Conservation (phyloP, 148 eudicot species). For the Rhododendron vialii region DNA sequence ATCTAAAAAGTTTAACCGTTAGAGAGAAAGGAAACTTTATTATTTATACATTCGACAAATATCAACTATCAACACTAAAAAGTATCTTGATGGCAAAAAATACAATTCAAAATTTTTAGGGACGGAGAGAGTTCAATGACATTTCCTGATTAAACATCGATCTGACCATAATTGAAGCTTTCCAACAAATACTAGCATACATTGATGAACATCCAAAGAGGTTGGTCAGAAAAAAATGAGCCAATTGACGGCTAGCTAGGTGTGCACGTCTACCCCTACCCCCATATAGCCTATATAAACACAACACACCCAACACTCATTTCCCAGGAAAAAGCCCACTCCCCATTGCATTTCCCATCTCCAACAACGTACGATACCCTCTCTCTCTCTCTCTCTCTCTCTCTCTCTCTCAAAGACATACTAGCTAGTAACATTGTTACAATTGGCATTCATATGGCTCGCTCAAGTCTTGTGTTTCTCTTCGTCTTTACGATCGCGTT, state of each 20-base stretch:
- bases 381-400: background rate
- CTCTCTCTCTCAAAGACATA: background rate
- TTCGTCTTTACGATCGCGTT: background rate
- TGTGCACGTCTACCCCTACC: background rate
- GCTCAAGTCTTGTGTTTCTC: constrained; percentile 6
- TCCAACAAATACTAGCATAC: background rate
- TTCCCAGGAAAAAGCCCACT: background rate
- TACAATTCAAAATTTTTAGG: background rate
- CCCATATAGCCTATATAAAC: background rate
- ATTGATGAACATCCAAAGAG: background rate
- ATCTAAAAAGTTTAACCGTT: no score
- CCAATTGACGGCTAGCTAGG: background rate
- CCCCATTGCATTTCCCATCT: constrained; percentile 7
- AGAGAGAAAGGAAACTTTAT: no score
- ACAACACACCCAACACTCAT: background rate
- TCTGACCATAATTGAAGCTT: background rate
- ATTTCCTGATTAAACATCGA: background rate
- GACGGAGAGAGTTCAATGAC: background rate
- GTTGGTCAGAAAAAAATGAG: background rate
- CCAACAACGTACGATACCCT: background rate
- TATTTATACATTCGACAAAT: no score
- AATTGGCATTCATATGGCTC: constrained; percentile 12
- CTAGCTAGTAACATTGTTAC: background rate
- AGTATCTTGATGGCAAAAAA: background rate
- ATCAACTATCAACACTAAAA: background rate